phyloP scores from a whole-genome alignment of 1,139 yeast genomes.

The Yamadazyma dendronema region DNA sequence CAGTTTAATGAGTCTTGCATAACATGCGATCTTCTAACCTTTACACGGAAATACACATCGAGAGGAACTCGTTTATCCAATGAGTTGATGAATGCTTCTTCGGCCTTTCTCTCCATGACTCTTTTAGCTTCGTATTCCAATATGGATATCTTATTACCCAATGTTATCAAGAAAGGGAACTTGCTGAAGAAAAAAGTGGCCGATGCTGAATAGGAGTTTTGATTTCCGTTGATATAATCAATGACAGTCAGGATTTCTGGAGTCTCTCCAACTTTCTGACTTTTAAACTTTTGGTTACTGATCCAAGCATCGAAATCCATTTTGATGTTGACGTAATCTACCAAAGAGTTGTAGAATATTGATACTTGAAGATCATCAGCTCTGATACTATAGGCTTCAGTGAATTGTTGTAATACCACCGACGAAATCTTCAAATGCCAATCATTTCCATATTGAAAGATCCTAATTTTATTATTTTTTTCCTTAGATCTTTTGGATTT shows the following conservation, averaged over 20 bases:
- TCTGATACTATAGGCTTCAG: conserved; percentile 49
- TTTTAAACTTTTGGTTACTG: conserved; percentile 18
- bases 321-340: conserved; percentile 73
- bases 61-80: conserved; percentile 59
- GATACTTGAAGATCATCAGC: conserved; percentile 43
- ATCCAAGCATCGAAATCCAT: conserved; percentile 89
- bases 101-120: conserved; percentile 85
- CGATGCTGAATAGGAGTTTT: conserved; percentile 22
- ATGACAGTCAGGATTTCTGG: conserved; percentile 41
- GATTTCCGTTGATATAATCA: conserved; percentile 47
- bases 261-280: conserved; percentile 11
- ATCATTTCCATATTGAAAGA: conserved; percentile 69
- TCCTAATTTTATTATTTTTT: conserved; percentile 43
- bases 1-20: conserved; percentile 74
- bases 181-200: conserved; percentile 64
- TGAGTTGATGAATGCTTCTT: conserved; percentile 81
- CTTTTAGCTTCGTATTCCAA: conserved; percentile 80
- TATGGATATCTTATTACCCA: conserved; percentile 79
- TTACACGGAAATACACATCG: conserved; percentile 67
- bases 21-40: conserved; percentile 64
- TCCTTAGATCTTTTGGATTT: conserved; percentile 17
- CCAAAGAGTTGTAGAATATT: conserved; percentile 73
- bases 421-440: conserved; percentile 80
- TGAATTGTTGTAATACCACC: conserved; percentile 52
- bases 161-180: conserved; percentile 76